Conservation (phyloP, 2,329 filamentous ascomycete species). For the Aspergillus aculeatinus region DNA sequence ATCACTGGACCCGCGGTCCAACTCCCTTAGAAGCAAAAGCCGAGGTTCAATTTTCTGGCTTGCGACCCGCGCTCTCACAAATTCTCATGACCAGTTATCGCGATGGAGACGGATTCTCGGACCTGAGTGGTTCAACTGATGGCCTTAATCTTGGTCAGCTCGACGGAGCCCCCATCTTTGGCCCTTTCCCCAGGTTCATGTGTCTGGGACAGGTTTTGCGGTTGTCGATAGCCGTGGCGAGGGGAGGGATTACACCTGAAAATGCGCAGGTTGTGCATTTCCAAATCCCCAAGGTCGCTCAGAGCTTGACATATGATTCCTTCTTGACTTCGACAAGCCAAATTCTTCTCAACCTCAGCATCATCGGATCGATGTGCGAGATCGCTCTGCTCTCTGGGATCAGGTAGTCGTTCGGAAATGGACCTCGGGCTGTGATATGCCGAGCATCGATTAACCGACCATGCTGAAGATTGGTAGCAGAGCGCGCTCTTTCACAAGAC, state of each 20-base stretch:
- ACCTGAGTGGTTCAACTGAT: not conserved
- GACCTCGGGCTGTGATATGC: not conserved
- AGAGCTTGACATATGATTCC: not conserved
- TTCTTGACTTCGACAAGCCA: too few relatives aligned
- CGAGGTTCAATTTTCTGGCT: constrained; percentile 27
- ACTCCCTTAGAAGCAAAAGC: constrained; percentile 27
- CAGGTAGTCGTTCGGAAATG: not conserved
- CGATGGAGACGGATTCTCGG: not conserved
- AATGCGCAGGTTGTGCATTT: not conserved
- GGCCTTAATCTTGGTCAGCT: not conserved
- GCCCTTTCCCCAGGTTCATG: not conserved
- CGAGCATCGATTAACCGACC: not conserved
- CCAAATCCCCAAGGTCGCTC: not conserved
- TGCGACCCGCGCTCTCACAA: constrained; percentile 4
- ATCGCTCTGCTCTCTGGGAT: not conserved
- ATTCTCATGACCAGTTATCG: not conserved
- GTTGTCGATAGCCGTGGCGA: not conserved
- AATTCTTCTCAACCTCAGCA: too few relatives aligned
- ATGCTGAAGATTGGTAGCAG: not conserved
- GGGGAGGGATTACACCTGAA: not conserved
- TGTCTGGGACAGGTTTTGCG: not conserved
- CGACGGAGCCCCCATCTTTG: not conserved
- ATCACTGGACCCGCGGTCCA: constrained; percentile 31
- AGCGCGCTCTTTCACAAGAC: too few relatives aligned
- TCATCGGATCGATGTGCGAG: too few relatives aligned